Conservation (phyloP, 176 grass and related monocot genomes). For the Cenchrus fungigraminus region DNA sequence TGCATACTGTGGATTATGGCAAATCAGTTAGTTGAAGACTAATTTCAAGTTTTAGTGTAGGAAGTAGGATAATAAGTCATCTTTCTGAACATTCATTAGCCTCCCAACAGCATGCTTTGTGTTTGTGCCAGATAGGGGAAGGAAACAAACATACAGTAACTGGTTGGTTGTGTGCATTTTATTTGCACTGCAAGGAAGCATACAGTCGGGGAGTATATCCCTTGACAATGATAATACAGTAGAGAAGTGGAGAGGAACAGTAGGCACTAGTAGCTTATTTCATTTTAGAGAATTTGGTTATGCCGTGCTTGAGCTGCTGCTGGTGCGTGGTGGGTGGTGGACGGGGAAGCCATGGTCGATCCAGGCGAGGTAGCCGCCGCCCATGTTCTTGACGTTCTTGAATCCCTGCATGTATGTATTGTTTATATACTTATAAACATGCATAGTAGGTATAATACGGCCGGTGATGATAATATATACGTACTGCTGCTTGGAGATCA, state of each 20-base stretch:
- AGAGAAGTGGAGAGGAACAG: no score
- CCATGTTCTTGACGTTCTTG: slow-evolving; percentile 52
- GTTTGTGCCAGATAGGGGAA: neutral
- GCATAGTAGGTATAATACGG: no score
- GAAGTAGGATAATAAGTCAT: neutral
- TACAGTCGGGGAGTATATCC: no score
- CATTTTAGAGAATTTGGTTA: neutral
- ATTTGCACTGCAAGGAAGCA: neutral
- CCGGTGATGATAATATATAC: neutral
- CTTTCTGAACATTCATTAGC: neutral
- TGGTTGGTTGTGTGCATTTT: neutral
- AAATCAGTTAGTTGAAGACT: neutral
- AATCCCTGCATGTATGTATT: slow-evolving; percentile 24
- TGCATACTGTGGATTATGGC: neutral
- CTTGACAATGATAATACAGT: no score
- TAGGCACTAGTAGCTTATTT: no score
- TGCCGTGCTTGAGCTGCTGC: neutral
- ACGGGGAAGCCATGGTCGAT: slow-evolving; percentile 12
- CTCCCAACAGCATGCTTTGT: neutral
- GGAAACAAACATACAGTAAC: neutral
- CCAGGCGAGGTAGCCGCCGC: slow-evolving; percentile 43
- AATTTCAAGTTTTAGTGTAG: neutral
- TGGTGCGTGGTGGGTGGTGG: neutral
- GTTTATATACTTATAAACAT: no score
- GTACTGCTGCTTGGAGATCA: slow-evolving; percentile 57